Evolutionary conservation across 2,329 filamentous ascomycete genomes (phyloP), one percentile per base, ranked within the genome.

Genomic region (Nigrospora oryzae): DNA sequence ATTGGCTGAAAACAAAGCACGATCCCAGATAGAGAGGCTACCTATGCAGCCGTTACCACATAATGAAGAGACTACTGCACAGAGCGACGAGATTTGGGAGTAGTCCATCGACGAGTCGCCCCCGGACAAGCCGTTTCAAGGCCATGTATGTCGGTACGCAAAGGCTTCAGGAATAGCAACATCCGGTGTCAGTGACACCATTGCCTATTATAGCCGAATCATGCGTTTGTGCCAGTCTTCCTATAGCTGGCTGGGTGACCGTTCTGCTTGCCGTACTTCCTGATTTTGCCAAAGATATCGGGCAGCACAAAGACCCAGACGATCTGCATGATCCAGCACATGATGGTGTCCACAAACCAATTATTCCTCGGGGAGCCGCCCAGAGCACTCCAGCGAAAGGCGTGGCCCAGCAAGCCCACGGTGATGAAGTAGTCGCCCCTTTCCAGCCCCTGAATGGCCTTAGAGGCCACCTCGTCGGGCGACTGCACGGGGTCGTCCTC

Each of bases 401-500:
- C 56, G 45, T 77, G 65, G 1, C 85, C 87, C 39, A 95, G 60
- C 50, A 83, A 79, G 48, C 81, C 84, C 11, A 89, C 86, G 0
- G 87, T 84, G 38, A 95, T 77, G 56, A 88, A 74, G 62, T 87
- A 91, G 19, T 93, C 73, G 0, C 91, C 93, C 33, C 68, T 79
- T 63, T 97, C 89, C 38, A 98, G 67, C 0, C 85, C 87, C 37
- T 68, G 67, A 42, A 98, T 81, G 1, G 87, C 74, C 10, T 70
- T 71, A 4, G 67, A 64, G 1, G 93, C 93, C 13, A 94, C 89
- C 47, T 84, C 75, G 5, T 93, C 83, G 5, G 89, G 86, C 1
- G 77, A 83, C 63, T 94, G 86, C 39, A 81, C 74, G 13, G 83
- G 84, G 61, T 98, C 93, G n/a, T 78, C 76, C 53, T 86, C 81